These are phyloP conservation scores for Psilocybe mexicana DNA, from an alignment of 1,284 basidiomycete species.

Conservation along the genomic window DNA sequence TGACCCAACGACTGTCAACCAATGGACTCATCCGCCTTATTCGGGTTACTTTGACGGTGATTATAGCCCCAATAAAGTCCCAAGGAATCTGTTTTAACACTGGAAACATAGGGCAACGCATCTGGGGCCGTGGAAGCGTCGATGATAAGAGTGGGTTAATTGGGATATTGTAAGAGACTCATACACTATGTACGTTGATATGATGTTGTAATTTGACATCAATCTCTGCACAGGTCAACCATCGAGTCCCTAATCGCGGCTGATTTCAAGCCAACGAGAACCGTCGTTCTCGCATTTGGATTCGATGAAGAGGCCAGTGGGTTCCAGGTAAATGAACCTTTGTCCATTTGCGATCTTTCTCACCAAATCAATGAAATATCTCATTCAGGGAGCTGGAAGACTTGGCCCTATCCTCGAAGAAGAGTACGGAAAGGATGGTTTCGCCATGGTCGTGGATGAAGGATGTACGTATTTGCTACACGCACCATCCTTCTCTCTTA, in stretches of 20 bases:
- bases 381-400: slow-evolving; percentile 50
- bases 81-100: not conserved
- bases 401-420: slow-evolving; percentile 49
- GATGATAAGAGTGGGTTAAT: slow-evolving; percentile 65
- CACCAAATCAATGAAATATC: not conserved
- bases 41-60: slow-evolving; percentile 65
- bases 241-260: slow-evolving; percentile 58
- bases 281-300: slow-evolving; percentile 68
- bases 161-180: slow-evolving; percentile 43
- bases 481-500: not conserved
- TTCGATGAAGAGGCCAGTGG: slow-evolving; percentile 76
- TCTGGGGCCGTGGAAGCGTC: slow-evolving; percentile 62
- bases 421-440: slow-evolving; percentile 58
- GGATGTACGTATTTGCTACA: slow-evolving; percentile 39
- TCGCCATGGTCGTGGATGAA: slow-evolving; percentile 65
- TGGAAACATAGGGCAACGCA: slow-evolving; percentile 35
- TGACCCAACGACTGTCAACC: slow-evolving; percentile 48
- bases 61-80: not conserved
- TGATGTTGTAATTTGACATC: not conserved
- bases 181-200: not conserved
- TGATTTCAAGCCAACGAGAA: slow-evolving; percentile 56
- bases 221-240: slow-evolving; percentile 37
- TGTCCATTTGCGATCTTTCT: not conserved
- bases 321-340: slow-evolving; percentile 33
- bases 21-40: slow-evolving; percentile 66